These are phyloP conservation scores for Suillus sp. DNA, from an alignment of 768 basidiomycete genomes.

Conservation along the genomic window DNA sequence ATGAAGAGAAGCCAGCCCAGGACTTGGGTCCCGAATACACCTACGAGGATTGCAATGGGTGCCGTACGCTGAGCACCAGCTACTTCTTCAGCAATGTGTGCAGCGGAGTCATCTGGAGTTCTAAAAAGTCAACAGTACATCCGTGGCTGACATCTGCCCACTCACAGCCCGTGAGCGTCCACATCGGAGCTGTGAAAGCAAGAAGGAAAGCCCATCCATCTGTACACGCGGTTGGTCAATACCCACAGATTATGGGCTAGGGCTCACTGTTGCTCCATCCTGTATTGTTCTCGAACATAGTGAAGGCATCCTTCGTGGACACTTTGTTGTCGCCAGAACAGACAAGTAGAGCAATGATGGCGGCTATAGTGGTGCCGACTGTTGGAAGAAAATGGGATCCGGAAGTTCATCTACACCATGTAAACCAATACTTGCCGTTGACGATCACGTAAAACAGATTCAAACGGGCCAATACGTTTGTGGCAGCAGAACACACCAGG, in stretches of 20 bases:
- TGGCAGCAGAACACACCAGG: conserved; percentile 70
- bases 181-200: conserved; percentile 76
- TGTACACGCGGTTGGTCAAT: conserved; percentile 26
- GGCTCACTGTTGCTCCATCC: conserved; percentile 64
- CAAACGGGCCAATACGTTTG: conserved; percentile 62
- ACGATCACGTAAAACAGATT: conserved; percentile 69
- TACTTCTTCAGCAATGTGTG: conserved; percentile 74
- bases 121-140: conserved; percentile 6
- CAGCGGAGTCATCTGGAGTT: conserved; percentile 68
- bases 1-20: conserved; percentile 70
- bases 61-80: conserved; percentile 63
- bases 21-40: conserved; percentile 58
- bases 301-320: conserved; percentile 70
- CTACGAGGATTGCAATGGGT: conserved; percentile 68
- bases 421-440: conserved; percentile 48
- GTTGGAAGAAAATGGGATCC: conserved; percentile 3
- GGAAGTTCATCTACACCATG: conserved; percentile 3
- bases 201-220: conserved; percentile 76
- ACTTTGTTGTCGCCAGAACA: conserved; percentile 57
- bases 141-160: conserved; percentile 7
- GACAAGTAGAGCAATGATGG: conserved; percentile 61
- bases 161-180: conserved; percentile 78
- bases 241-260: neutral
- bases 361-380: conserved; percentile 69
- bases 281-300: conserved; percentile 68